Evolutionary conservation across 495 filamentous ascomycete species (phyloP).

Genomic region (Cenococcum geophilum): DNA sequence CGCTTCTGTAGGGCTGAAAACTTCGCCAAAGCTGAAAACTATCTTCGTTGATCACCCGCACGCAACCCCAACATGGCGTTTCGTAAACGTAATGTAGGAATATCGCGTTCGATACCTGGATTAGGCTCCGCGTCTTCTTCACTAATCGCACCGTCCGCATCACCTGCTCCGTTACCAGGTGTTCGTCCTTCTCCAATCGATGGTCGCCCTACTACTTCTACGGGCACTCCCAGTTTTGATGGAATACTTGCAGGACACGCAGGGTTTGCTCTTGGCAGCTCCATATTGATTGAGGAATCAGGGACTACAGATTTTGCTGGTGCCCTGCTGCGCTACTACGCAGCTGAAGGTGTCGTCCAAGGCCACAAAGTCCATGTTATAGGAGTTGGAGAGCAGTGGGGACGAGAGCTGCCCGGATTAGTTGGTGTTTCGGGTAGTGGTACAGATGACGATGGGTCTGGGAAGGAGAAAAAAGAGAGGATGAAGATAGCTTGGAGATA

Average conservation of each 20-base stretch:
- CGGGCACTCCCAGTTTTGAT: constrained; percentile 79
- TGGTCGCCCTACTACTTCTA: constrained; percentile 83
- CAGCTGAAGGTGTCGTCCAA: constrained; percentile 87
- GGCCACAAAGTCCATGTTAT: constrained; percentile 83
- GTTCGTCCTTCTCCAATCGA: constrained; percentile 84
- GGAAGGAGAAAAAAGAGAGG: constrained; percentile 50
- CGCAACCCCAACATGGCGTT: constrained; percentile 62
- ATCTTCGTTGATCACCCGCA: not conserved
- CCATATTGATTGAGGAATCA: constrained; percentile 78
- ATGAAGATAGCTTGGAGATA: constrained; percentile 99
- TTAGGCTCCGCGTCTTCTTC: not conserved
- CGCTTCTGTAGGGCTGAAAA: constrained; percentile 2
- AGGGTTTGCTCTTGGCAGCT: constrained; percentile 78
- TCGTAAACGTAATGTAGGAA: constrained; percentile 74
- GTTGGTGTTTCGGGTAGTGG: constrained; percentile 34
- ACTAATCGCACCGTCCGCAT: not conserved
- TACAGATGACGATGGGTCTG: constrained; percentile 39
- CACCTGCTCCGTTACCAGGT: constrained; percentile 40
- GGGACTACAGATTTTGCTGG: constrained; percentile 94
- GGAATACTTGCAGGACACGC: constrained; percentile 78
- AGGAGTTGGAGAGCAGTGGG: constrained; percentile 73
- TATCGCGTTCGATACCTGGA: constrained; percentile 39
- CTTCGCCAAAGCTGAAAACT: not conserved
- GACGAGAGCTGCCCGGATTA: constrained; percentile 71
- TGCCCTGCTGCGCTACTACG: constrained; percentile 78